These are phyloP conservation scores for Aspergillus sp. DNA, from an alignment of 2,329 filamentous ascomycete species.

Conservation along the genomic window DNA sequence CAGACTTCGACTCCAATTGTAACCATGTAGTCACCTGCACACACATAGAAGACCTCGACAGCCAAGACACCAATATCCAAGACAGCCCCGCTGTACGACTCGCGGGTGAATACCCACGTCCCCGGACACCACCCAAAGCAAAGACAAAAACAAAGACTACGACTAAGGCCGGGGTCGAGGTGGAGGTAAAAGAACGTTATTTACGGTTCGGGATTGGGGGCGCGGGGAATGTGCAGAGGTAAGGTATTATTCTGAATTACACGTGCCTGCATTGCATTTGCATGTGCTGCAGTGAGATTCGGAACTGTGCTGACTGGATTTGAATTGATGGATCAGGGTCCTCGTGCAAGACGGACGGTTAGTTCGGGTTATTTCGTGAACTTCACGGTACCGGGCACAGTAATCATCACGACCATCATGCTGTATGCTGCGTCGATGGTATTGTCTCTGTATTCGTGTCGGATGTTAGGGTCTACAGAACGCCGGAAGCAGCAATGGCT, in stretches of 20 bases:
- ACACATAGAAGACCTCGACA: too few species aligned
- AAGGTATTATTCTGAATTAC: neutral
- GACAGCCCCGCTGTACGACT: too few species aligned
- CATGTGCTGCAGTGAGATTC: neutral
- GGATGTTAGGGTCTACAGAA: too few species aligned
- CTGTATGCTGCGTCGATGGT: neutral
- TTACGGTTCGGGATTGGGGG: slow-evolving; percentile 17
- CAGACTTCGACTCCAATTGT: too few species aligned
- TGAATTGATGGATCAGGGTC: slow-evolving; percentile 2
- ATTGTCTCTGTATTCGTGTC: neutral
- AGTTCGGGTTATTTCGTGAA: neutral
- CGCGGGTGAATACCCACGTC: too few species aligned
- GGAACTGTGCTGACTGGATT: slow-evolving; percentile 3
- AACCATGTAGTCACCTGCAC: too few species aligned
- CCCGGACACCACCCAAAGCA: too few species aligned
- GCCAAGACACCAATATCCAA: too few species aligned
- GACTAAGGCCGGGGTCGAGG: too few species aligned
- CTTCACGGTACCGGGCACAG: neutral
- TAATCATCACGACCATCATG: neutral
- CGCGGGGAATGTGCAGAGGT: slow-evolving; percentile 19
- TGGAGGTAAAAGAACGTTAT: slow-evolving; percentile 10
- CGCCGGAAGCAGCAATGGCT: too few species aligned
- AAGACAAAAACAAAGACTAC: too few species aligned
- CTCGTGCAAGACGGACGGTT: slow-evolving; percentile 5
- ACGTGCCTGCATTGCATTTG: neutral